These are phyloP conservation scores for Micromonas commoda DNA, from an alignment of 139 green algal genomes.

Conservation along the genomic window DNA sequence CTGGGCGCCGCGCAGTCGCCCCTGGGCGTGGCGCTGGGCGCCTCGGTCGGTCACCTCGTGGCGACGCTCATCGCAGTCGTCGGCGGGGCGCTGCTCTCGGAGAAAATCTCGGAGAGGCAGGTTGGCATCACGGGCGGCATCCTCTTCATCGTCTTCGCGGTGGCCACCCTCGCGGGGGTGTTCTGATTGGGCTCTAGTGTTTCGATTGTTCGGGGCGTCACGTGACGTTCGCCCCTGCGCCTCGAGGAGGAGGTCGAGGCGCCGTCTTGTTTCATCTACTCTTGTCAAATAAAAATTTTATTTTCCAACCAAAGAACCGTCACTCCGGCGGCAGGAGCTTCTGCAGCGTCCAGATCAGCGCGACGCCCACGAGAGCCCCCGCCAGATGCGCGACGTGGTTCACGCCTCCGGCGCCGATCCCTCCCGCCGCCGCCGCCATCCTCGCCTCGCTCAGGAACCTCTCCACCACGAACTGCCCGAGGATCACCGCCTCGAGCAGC, in stretches of 20 bases:
- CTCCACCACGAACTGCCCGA: conserved; percentile 75
- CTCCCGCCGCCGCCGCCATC: conserved; percentile 37
- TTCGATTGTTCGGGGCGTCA: neutral
- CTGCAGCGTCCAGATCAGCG: conserved; percentile 9
- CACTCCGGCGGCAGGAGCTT: neutral
- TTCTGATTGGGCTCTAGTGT: conserved; percentile 27
- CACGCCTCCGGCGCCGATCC: conserved; percentile 43
- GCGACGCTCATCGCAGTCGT: conserved; percentile 87
- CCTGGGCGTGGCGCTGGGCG: conserved; percentile 76
- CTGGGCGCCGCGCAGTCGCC: conserved; percentile 81
- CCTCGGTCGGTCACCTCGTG: conserved; percentile 73
- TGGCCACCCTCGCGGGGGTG: conserved; percentile 58
- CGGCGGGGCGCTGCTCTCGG: conserved; percentile 68
- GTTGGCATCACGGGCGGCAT: conserved; percentile 64
- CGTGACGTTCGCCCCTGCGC: no score
- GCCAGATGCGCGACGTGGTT: conserved; percentile 63
- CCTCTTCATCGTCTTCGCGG: conserved; percentile 85
- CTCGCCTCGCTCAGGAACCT: conserved; percentile 45
- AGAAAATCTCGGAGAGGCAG: conserved; percentile 78
- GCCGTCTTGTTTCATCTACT: no score
- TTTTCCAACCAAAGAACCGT: no score
- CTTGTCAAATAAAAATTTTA: no score
- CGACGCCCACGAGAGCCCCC: conserved; percentile 5
- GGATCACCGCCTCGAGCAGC: conserved; percentile 65
- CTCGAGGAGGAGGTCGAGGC: no score